Conservation (phyloP, 495 filamentous ascomycete species). For the Oleoguttula mirabilis region DNA sequence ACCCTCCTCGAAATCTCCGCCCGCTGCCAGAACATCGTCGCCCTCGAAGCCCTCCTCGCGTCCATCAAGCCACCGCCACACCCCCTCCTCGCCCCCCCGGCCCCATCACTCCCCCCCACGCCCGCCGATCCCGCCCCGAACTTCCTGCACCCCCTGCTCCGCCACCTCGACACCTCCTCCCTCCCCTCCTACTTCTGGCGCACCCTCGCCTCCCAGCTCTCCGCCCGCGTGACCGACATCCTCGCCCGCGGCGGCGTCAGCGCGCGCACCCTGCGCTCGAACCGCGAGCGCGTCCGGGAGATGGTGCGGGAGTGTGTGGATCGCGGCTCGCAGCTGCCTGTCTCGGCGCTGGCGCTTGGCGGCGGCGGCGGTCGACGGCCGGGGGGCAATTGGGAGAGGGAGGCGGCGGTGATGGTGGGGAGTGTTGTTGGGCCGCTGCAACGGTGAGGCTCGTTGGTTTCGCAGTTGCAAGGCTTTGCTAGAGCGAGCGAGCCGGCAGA, state of each 20-base stretch:
- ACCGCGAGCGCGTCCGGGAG: conserved; percentile 60
- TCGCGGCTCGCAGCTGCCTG: conserved; percentile 53
- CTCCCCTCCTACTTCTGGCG: conserved; percentile 88
- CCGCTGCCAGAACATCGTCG: conserved; percentile 80
- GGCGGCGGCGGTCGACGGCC: conserved; percentile 19
- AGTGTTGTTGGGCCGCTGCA: conserved; percentile 48
- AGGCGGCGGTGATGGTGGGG: conserved; percentile 90
- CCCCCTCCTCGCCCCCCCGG: conserved; percentile 40
- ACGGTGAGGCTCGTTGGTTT: conserved; percentile 30
- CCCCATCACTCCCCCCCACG: conserved; percentile 9
- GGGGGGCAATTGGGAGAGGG: conserved; percentile 63
- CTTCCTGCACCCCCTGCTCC: conserved; percentile 60
- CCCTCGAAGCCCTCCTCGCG: conserved; percentile 66
- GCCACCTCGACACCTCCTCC: conserved; percentile 73
- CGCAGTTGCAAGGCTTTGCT: too few relatives aligned
- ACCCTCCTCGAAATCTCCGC: conserved; percentile 70
- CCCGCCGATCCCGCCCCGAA: conserved; percentile 33
- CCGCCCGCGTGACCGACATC: conserved; percentile 70
- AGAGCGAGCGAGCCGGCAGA: too few relatives aligned
- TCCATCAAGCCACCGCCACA: conserved; percentile 53
- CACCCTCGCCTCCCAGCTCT: conserved; percentile 64
- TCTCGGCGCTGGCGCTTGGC: conserved; percentile 29
- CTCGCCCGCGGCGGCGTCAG: conserved; percentile 66
- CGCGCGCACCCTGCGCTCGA: conserved; percentile 65
- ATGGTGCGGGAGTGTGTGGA: conserved; percentile 76